Evolutionary conservation across 805 yeast genomes (phyloP), one percentile per base, ranked within the genome.

Genomic region (Saccharomycopsis sp.): DNA sequence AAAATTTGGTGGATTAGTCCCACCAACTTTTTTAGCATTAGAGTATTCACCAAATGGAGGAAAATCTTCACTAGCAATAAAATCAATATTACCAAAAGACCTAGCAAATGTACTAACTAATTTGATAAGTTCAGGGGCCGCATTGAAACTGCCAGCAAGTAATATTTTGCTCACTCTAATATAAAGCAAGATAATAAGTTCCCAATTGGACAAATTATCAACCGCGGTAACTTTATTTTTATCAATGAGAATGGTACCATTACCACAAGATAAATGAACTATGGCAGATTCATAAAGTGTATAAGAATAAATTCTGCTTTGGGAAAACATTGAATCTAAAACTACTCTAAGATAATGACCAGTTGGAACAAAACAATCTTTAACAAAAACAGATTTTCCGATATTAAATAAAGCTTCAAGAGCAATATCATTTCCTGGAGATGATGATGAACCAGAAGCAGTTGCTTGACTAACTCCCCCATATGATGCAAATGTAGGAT

Each of bases 301-400:
- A 68, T 58, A 59, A 49, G 84, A 64, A 55, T 80, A 55, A 34
- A 74, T 70, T 52, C 72, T 71, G 41, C 79, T 55, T 48, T 75
- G 79, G n/a, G 76, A 71, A 51, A 79, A 74, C 45, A 81, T 82
- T 52, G 81, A 82, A 49, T 82, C 92, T 37, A 83, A 81, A 17
- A 83, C 87, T 61, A 81, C 67, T 50, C 80, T 67, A 58, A 83
- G 67, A 54, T 83, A 83, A 51, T 80, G 87, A 37, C 74, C 78
- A 2, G 92, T 79, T 19, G 94, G 94, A 3, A 80, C 86, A 59
- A 83, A 83, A 5, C 89, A 86, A 54, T 83, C 92, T 45, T 81
- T 72, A 51, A 89, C 82, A 43, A 76, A 72, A 8, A 82, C 88
- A 34, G 83, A 72, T 56, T 81, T 82, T 9, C 92, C 92, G 17